These are phyloP conservation scores for Panicum hallii DNA, from an alignment of 202 grass and related monocot species.

Conservation along the genomic window DNA sequence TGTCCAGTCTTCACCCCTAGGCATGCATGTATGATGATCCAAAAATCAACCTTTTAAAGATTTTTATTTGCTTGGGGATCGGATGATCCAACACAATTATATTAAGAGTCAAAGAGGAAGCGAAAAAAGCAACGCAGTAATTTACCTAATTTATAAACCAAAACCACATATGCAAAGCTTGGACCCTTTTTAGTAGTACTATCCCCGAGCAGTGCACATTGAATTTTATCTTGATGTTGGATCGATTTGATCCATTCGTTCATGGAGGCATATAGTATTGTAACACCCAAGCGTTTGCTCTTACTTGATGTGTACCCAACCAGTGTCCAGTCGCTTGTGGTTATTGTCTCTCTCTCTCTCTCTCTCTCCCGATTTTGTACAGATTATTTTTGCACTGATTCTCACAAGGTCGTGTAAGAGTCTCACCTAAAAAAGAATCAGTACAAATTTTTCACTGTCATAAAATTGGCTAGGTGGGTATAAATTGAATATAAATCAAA, in stretches of 20 bases:
- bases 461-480: neutral
- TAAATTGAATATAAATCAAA: neutral
- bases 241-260: conserved; percentile 18
- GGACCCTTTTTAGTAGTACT: neutral
- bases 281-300: neutral
- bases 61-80: neutral
- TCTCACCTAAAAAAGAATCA: neutral
- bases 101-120: neutral
- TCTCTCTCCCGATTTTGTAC: neutral
- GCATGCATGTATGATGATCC: no score
- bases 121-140: neutral
- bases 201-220: neutral
- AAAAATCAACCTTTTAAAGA: neutral
- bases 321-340: neutral
- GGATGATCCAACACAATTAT: neutral
- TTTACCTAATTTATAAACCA: neutral
- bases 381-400: neutral
- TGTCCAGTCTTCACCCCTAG: no score
- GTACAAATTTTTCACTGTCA: neutral
- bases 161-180: neutral
- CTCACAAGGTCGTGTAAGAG: neutral
- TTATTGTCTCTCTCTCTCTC: no score
- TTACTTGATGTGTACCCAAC: conserved; percentile 3
- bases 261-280: conserved; percentile 6
- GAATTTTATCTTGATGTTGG: conserved; percentile 1